These are phyloP conservation scores for Pseudogymnoascus sp. DNA, from an alignment of 2,329 filamentous ascomycete species.

Conservation along the genomic window DNA sequence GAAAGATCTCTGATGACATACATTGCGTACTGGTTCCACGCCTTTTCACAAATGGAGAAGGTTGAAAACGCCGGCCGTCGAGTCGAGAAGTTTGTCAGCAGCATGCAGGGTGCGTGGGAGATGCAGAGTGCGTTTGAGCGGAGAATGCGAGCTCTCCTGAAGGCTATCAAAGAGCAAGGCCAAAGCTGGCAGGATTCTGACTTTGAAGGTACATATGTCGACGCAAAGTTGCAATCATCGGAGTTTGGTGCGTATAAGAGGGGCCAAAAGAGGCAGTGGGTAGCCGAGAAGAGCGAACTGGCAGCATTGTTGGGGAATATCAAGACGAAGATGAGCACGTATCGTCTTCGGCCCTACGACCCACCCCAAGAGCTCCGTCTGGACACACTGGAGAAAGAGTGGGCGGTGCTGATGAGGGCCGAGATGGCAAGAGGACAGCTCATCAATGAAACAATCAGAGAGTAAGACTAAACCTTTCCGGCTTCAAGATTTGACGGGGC, in stretches of 20 bases:
- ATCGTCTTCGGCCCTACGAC: conserved; percentile 82
- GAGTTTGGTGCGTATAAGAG: conserved; percentile 86
- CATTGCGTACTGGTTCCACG: conserved; percentile 99
- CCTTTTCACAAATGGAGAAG: conserved; percentile 97
- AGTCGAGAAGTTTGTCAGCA: conserved; percentile 97
- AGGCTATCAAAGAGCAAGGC: conserved; percentile 64
- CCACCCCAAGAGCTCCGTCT: conserved; percentile 76
- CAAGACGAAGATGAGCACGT: conserved; percentile 96
- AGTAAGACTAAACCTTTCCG: conserved; percentile 44
- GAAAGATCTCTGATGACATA: conserved; percentile 98
- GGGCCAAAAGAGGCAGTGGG: conserved; percentile 87
- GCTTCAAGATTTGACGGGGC: conserved; percentile 15
- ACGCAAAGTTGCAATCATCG: conserved; percentile 78
- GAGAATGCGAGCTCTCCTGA: conserved; percentile 75
- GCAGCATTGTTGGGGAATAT: conserved; percentile 92
- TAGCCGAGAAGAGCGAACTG: conserved; percentile 93
- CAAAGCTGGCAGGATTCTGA: conserved; percentile 68
- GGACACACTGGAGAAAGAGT: conserved; percentile 74
- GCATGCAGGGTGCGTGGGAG: conserved; percentile 98
- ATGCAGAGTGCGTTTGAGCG: conserved; percentile 97
- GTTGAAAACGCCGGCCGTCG: conserved; percentile 94
- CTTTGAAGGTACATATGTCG: conserved; percentile 85
- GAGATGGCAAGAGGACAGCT: conserved; percentile 85
- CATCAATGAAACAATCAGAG: conserved; percentile 96
- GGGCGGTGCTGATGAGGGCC: conserved; percentile 68